Base-by-base conservation (phyloP, 139 green algal genomes). In the Pseudopediastrum boryanum region DNA sequence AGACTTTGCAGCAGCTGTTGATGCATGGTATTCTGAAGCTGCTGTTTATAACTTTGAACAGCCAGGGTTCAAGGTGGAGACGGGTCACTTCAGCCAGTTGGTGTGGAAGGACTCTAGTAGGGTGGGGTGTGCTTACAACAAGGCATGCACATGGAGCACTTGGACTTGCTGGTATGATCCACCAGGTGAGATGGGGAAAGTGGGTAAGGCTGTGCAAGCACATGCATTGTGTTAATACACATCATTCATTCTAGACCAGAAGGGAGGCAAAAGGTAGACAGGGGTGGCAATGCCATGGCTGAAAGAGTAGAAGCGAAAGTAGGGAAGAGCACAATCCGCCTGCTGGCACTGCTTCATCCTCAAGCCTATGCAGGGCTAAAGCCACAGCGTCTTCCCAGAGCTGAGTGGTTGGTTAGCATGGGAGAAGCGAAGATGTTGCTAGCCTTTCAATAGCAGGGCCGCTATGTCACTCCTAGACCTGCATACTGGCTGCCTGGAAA, bases 21-120 rank as follows among this genome's bases (percentile, higher is more conserved):
- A 63, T 39, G 74, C 74, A 35, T 80, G 74, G 74, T 71, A 71
- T 33, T 2, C 16, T 25, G 74, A 80, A 44, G 27, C 46, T 3
- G 3, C 3, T 56, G 68, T 51, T 7, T 83, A 86, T 71, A 63
- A 83, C 63, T 86, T 78, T 39, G 33, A 13, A 19, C 31, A 46
- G 4, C 81, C 81, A 1, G 51, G 69, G 27, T 86, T 61, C 29
- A 58, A 39, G 39, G 13, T 54, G 2, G 25, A 25, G 9, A 70
- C 81, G 0, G 81, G 81, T 36, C 81, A 86, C 70, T 86, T 78
- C 63, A 83, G 58, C 12, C 69, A 80, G 61, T 29, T 86, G 50
- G 75, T 83, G 31, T 86, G 81, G 81, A 38, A 38, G 1, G 39
- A 54, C 42, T 81, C 70, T n/a, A 54, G 35, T 25, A 25, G 51